These are phyloP conservation scores for Tulasnella sp. DNA, from an alignment of 768 basidiomycete genomes.

Conservation along the genomic window DNA sequence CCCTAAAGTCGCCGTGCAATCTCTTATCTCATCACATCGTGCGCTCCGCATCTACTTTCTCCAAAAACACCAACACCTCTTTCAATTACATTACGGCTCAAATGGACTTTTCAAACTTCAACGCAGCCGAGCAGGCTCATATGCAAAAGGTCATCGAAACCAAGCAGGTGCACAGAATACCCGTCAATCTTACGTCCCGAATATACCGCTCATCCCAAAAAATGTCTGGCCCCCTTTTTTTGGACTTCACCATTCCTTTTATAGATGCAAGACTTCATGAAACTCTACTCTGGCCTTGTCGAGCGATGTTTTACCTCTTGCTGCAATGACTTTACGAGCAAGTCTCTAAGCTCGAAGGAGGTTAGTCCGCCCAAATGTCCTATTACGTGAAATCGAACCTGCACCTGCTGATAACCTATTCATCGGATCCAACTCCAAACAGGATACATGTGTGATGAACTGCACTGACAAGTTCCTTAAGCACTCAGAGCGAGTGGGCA, in stretches of 20 bases:
- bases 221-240: not conserved
- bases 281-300: constrained; percentile 86
- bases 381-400: not conserved
- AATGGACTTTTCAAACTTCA: constrained; percentile 92
- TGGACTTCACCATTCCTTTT: not conserved
- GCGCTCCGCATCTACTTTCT: not conserved
- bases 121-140: constrained; percentile 86
- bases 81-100: not conserved
- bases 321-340: constrained; percentile 94
- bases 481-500: constrained; percentile 86
- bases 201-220: not conserved
- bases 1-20: not conserved
- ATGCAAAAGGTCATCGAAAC: constrained; percentile 92
- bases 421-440: not conserved
- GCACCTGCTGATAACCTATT: not conserved
- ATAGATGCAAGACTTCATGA: constrained; percentile 98
- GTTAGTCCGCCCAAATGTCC: constrained; percentile 31
- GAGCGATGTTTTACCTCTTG: constrained; percentile 95
- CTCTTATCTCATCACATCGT: not conserved
- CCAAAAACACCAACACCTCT: constrained; percentile 5
- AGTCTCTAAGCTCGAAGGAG: constrained; percentile 88
- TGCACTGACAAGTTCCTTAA: constrained; percentile 98
- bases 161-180: constrained; percentile 60
- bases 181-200: not conserved
- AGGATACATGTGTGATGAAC: constrained; percentile 86